phyloP scores from a whole-genome alignment of 2,329 filamentous ascomycete genomes.

The Cladosporium sp. region DNA sequence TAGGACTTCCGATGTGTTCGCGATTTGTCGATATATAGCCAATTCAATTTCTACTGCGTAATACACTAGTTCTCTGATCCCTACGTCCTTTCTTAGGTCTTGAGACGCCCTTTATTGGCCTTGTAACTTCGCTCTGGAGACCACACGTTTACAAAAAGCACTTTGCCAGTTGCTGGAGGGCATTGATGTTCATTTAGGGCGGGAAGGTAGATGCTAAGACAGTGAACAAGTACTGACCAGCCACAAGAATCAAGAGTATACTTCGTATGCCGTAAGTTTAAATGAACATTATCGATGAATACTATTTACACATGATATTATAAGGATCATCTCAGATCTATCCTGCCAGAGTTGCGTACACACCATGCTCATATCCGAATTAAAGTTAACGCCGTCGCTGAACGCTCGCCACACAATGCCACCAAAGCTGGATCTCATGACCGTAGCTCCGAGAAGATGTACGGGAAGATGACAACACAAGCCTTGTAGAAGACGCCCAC shows the following conservation, averaged over 20 bases:
- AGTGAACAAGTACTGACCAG: too few relatives aligned
- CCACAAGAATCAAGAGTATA: neutral
- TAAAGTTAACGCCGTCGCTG: slow-evolving; percentile 18
- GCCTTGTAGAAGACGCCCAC: slow-evolving; percentile 56
- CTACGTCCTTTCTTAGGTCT: too few relatives aligned
- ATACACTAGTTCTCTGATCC: too few relatives aligned
- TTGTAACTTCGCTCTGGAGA: too few relatives aligned
- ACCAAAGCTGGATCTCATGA: slow-evolving; percentile 23
- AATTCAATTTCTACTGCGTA: too few relatives aligned
- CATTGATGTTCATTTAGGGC: too few relatives aligned
- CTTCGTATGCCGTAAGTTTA: neutral
- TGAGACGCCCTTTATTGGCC: too few relatives aligned
- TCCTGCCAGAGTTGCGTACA: slow-evolving; percentile 14
- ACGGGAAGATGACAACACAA: slow-evolving; percentile 55
- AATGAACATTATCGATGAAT: neutral
- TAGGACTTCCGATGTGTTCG: neutral
- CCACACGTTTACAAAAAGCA: neutral
- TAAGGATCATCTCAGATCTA: neutral
- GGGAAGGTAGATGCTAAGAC: too few relatives aligned
- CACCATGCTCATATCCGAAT: neutral
- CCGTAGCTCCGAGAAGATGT: slow-evolving; percentile 43
- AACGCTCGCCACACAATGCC: slow-evolving; percentile 7
- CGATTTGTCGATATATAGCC: too few relatives aligned
- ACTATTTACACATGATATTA: neutral
- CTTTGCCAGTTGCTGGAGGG: neutral